Evolutionary conservation across 192 early-diverging fungal genomes (phyloP), one percentile per base, ranked within the genome.

Genomic region (Entomortierella lignicola): DNA sequence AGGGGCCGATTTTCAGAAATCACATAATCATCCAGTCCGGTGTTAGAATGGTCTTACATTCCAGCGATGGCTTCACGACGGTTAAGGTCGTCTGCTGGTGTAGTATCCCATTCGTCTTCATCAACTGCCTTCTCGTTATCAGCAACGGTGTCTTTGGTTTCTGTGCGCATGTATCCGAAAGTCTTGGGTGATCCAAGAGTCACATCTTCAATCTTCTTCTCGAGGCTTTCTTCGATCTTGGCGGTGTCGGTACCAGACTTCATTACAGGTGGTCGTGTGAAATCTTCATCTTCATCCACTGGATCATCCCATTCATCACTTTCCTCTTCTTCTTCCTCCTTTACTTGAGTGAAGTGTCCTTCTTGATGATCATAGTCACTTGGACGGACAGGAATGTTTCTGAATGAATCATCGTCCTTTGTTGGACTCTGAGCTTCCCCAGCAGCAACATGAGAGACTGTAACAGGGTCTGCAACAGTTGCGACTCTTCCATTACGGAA

Each of bases 101-200:
- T 37, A 26, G 65, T 27, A 54, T 70, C 67, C 75, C 75, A 79
- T 47, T 70, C 75, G 7, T 79, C 68, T 25, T 70, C 75, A 2
- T 66, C 68, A 2, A 79, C 63, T 1, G 48, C 41, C 30, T 63
- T 57, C 17, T 57, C 53, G 2, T 70, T 55, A 23, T 70, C 68
- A 10, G 53, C 31, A 7, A n/a, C 30, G 4, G 8, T 31, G 6
- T 55, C 32, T 29, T 34, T 54, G 41, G 34, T 55, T 41, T 37
- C 53, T 30, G 0, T n/a, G 20, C 39, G 50, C 2, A 18, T 15
- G 26, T 62, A 39, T 17, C 41, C 37, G 27, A 34, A 17, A 20
- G 52, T 65, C 75, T n/a, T n/a, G n/a, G n/a, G n/a, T n/a, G 70
- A 31, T 48, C 43, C 47, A 25, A 66, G 54, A 0, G 62, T 37